Percentiles rank a stretch among this genome's conserved stretches.
phyloP scores from a whole-genome alignment of 2,329 filamentous ascomycete species.

The Pestalotiopsis sp. region DNA sequence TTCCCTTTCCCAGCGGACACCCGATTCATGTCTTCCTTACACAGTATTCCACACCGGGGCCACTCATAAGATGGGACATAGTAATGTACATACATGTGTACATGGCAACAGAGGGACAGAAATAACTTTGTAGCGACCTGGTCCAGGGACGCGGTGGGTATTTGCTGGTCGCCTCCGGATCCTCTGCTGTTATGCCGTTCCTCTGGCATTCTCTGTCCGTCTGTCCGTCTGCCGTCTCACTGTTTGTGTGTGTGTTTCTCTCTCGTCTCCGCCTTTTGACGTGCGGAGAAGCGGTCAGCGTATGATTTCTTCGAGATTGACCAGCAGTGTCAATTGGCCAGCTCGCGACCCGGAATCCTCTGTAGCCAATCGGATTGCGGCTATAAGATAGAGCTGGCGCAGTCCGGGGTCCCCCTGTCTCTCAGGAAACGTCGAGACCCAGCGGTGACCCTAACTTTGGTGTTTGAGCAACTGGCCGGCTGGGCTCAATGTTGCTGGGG shows the following conservation, averaged over 20 bases:
- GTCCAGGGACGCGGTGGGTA: not conserved
- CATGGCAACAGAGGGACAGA: not conserved
- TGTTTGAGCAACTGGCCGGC: not conserved
- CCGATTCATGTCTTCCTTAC: too few species aligned
- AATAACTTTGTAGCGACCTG: not conserved
- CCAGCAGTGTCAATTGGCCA: not conserved
- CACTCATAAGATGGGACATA: too few species aligned
- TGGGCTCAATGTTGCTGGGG: not conserved
- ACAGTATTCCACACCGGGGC: too few species aligned
- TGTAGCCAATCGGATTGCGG: constrained; percentile 1
- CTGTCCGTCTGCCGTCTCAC: too few species aligned
- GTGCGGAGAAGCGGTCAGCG: constrained; percentile 10
- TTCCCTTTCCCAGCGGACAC: too few species aligned
- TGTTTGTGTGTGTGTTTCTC: too few species aligned
- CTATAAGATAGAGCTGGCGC: not conserved
- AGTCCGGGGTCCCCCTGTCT: not conserved
- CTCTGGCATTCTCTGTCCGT: not conserved
- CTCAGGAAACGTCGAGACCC: not conserved
- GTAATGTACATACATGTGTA: not conserved
- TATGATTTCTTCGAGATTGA: not conserved
- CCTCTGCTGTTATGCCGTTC: not conserved
- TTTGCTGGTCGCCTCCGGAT: not conserved
- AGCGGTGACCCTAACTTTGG: constrained; percentile 10
- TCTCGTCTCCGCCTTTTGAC: constrained; percentile 1
- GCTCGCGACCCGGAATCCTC: not conserved